Evolutionary conservation across 1,284 basidiomycete genomes (phyloP).

Genomic region (Butyriboletus appendiculatus): DNA sequence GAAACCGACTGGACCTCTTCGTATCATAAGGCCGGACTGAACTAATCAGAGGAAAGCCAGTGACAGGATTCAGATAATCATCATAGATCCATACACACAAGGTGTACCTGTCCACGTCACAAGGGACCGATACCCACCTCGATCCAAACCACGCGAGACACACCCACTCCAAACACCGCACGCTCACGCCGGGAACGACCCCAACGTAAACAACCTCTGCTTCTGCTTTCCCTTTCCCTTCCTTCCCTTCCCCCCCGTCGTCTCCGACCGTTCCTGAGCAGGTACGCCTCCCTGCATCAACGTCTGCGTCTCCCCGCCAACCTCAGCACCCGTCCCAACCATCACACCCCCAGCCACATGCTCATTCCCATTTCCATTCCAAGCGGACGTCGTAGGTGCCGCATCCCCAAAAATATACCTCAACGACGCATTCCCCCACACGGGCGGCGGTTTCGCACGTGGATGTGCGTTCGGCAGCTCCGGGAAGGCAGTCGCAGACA

Average conservation of each 20-base stretch:
- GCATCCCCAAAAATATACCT: slow-evolving; percentile 66
- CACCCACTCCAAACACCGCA: background rate
- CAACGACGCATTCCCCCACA: slow-evolving; percentile 69
- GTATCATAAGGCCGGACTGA: too few relatives aligned
- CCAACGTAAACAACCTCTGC: slow-evolving; percentile 77
- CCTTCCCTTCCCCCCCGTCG: slow-evolving; percentile 53
- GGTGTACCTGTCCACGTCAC: too few relatives aligned
- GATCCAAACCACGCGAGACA: background rate
- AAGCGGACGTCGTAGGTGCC: slow-evolving; percentile 50
- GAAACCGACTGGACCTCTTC: too few relatives aligned
- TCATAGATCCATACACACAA: too few relatives aligned
- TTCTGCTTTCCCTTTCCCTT: slow-evolving; percentile 85
- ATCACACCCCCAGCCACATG: background rate
- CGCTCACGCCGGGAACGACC: slow-evolving; percentile 57
- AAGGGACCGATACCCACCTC: background rate
- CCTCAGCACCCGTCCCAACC: background rate
- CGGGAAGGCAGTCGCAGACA: slow-evolving; percentile 69
- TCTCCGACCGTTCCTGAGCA: slow-evolving; percentile 6
- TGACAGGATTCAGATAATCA: too few relatives aligned
- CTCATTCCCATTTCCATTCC: slow-evolving; percentile 35
- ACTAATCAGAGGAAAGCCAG: too few relatives aligned
- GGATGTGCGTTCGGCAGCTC: slow-evolving; percentile 54
- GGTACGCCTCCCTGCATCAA: background rate
- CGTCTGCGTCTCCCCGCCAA: background rate
- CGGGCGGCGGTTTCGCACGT: slow-evolving; percentile 51